Conservation (phyloP, 345 rosid genomes). For the Salix caprea region DNA sequence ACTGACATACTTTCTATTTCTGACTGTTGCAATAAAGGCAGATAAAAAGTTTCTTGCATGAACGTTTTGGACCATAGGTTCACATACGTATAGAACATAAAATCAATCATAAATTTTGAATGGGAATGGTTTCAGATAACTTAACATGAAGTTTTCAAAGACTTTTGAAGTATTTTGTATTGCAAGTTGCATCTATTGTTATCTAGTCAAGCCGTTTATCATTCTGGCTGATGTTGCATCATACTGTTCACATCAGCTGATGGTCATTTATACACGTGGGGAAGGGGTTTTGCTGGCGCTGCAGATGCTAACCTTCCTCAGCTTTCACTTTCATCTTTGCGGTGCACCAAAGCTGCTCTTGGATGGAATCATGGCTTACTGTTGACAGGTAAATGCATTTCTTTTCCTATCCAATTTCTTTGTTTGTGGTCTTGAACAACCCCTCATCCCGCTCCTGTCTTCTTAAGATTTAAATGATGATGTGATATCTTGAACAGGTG, state of each 20-base stretch:
- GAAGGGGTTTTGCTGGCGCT: constrained; percentile 61
- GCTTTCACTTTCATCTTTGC: constrained; percentile 30
- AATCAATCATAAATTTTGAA: background rate
- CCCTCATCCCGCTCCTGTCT: background rate
- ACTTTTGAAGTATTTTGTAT: background rate
- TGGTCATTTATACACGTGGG: constrained; percentile 67
- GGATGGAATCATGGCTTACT: constrained; percentile 85
- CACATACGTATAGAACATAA: background rate
- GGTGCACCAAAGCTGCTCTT: constrained; percentile 44
- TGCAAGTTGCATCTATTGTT: background rate
- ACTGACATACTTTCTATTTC: background rate
- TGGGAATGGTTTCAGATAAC: background rate
- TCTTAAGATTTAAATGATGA: background rate
- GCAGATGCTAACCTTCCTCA: constrained; percentile 48
- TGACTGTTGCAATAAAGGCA: background rate
- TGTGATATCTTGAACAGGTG: constrained; percentile 34
- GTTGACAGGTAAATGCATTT: constrained; percentile 45
- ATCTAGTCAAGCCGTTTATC: background rate
- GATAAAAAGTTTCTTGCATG: background rate
- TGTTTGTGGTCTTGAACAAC: background rate
- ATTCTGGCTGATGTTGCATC: background rate
- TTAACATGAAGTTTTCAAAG: background rate
- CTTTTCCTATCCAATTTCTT: background rate
- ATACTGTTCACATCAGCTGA: constrained; percentile 42
- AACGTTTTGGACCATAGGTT: background rate